A percentile compares a stretch with the other conserved stretches of the same genome.
phyloP scores from a whole-genome alignment of 176 grass and related monocot species.

The Hsuehochloa calcarea region DNA sequence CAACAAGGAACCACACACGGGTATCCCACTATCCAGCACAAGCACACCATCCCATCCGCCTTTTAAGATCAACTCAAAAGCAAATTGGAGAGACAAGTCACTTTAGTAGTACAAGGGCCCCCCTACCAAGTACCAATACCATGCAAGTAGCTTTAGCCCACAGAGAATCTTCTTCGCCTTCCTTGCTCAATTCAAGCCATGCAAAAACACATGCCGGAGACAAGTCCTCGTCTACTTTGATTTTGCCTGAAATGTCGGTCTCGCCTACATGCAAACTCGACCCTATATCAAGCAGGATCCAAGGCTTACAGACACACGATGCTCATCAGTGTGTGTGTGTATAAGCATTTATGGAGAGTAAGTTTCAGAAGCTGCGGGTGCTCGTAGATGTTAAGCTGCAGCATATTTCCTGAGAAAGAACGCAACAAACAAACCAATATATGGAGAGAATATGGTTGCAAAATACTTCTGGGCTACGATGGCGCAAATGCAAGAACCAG shows the following conservation, averaged over 20 bases:
- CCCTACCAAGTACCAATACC: constrained; percentile 17
- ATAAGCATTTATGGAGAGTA: background rate
- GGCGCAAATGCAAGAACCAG: constrained; percentile 11
- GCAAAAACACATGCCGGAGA: background rate
- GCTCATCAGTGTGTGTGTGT: background rate
- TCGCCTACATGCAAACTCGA: background rate
- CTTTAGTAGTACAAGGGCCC: constrained; percentile 19
- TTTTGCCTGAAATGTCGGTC: constrained; percentile 2
- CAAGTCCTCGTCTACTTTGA: background rate
- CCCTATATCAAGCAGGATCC: constrained; percentile 18
- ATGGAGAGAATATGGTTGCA: constrained; percentile 1
- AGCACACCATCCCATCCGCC: background rate
- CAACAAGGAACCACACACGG: background rate
- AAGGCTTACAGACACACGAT: background rate
- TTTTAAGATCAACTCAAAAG: constrained; percentile 11
- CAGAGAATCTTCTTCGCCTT: constrained; percentile 1
- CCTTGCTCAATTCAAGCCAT: constrained; percentile 3
- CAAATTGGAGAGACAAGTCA: constrained; percentile 9
- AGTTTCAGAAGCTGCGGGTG: background rate
- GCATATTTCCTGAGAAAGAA: constrained; percentile 20
- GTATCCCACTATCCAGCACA: background rate
- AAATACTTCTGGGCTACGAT: background rate
- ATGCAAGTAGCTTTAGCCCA: background rate
- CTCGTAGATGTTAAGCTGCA: background rate
- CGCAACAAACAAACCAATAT: constrained; percentile 24